Percentiles rank a stretch among this genome's conserved stretches.
phyloP scores from a whole-genome alignment of 345 rosid genomes.

The Nasturtium officinale region DNA sequence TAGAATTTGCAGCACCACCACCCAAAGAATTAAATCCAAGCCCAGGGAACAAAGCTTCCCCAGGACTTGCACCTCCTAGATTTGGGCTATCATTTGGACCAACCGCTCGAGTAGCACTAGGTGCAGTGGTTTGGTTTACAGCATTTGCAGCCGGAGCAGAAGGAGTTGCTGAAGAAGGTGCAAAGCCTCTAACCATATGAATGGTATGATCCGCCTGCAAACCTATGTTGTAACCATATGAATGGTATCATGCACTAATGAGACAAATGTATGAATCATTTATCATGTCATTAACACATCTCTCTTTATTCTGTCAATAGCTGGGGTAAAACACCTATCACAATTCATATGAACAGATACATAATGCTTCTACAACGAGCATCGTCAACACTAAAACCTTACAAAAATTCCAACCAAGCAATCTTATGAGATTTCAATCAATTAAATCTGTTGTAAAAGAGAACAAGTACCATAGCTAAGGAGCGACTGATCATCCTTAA shows the following conservation, averaged over 20 bases:
- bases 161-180: slow-evolving; percentile 60
- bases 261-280: neutral
- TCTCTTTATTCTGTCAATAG: neutral
- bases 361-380: neutral
- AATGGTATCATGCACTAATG: too few relatives aligned
- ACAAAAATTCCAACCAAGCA: neutral
- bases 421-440: too few relatives aligned
- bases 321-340: neutral
- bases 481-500: slow-evolving; percentile 79
- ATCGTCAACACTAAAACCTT: neutral
- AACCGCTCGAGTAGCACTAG: slow-evolving; percentile 58
- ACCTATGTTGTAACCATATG: slow-evolving; percentile 52
- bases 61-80: slow-evolving; percentile 55
- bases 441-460: too few relatives aligned
- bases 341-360: neutral
- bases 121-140: slow-evolving; percentile 49
- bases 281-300: neutral
- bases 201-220: slow-evolving; percentile 91
- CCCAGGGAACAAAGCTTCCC: slow-evolving; percentile 74
- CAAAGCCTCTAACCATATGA: slow-evolving; percentile 85
- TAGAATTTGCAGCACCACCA: slow-evolving; percentile 58
- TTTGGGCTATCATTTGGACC: slow-evolving; percentile 58
- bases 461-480: too few relatives aligned
- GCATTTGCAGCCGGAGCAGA: slow-evolving; percentile 49
- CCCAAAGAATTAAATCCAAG: slow-evolving; percentile 65